Conservation (phyloP, 2,329 filamentous ascomycete species). For the Zymoseptoria tritici region DNA sequence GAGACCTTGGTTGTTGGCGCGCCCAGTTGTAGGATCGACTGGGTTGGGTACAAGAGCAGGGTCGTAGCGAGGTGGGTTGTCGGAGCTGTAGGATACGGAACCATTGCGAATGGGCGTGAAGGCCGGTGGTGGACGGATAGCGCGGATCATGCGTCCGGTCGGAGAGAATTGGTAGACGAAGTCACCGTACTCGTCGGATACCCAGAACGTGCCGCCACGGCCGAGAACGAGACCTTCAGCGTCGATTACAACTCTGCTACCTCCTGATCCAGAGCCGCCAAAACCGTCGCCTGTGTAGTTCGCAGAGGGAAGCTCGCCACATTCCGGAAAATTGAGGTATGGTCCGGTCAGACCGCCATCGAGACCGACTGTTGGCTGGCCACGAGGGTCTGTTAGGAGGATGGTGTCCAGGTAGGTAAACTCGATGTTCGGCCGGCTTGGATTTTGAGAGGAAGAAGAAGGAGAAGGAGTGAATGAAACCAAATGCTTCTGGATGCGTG, state of each 20-base stretch:
- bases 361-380: constrained; percentile 55
- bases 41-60: constrained; percentile 44
- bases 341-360: constrained; percentile 50
- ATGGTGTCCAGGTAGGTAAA: constrained; percentile 59
- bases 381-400: constrained; percentile 56
- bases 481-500: too few species aligned
- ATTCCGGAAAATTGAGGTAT: constrained; percentile 48
- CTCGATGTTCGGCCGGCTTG: constrained; percentile 53
- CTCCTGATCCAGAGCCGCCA: constrained; percentile 53
- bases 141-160: constrained; percentile 52
- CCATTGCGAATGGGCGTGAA: constrained; percentile 58
- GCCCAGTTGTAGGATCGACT: constrained; percentile 52
- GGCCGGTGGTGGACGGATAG: constrained; percentile 58
- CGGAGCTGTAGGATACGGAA: constrained; percentile 53
- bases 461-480: too few species aligned
- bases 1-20: constrained; percentile 68
- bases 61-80: constrained; percentile 56
- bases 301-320: constrained; percentile 51
- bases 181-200: constrained; percentile 64
- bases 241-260: constrained; percentile 54
- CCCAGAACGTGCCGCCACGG: constrained; percentile 56
- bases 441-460: too few species aligned
- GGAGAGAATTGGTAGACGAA: constrained; percentile 60
- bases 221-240: constrained; percentile 59
- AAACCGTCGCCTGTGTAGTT: constrained; percentile 63